phyloP scores from a whole-genome alignment of 2,329 filamentous ascomycete genomes.

The Clonostachys chloroleuca region DNA sequence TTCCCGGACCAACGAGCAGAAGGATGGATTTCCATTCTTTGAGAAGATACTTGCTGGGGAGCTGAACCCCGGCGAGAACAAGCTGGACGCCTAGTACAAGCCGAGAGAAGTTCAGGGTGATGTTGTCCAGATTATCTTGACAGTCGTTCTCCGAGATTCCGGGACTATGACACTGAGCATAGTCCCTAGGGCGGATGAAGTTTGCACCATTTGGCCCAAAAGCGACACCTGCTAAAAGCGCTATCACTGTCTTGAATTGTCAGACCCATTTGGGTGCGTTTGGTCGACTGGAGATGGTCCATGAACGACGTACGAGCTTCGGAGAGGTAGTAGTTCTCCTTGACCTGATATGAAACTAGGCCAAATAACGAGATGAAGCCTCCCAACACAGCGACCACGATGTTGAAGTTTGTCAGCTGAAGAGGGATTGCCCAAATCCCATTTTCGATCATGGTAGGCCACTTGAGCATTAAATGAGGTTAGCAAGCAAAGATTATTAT shows the following conservation, averaged over 20 bases:
- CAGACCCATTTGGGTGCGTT: background rate
- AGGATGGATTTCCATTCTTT: constrained; percentile 74
- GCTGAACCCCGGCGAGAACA: constrained; percentile 81
- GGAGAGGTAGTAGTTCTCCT: constrained; percentile 86
- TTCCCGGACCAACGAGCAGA: constrained; percentile 75
- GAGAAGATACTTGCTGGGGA: constrained; percentile 77
- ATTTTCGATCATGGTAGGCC: no score
- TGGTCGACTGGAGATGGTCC: background rate
- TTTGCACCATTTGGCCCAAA: constrained; percentile 78
- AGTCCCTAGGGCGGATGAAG: constrained; percentile 70
- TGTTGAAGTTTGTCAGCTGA: constrained; percentile 74
- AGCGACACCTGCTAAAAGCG: constrained; percentile 70
- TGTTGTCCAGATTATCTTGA: constrained; percentile 56
- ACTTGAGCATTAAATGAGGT: no score
- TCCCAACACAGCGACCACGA: constrained; percentile 73
- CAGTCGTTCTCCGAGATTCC: constrained; percentile 18
- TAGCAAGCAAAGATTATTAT: no score
- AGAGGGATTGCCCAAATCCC: constrained; percentile 34
- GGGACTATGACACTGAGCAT: constrained; percentile 44
- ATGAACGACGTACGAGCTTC: constrained; percentile 66
- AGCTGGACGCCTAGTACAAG: constrained; percentile 88
- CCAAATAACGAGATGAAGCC: constrained; percentile 90
- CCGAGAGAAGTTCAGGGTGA: constrained; percentile 80
- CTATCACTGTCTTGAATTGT: constrained; percentile 59
- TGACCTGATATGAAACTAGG: constrained; percentile 82